Conservation (phyloP, 805 yeast species). For the Saturnispora saitoi region DNA sequence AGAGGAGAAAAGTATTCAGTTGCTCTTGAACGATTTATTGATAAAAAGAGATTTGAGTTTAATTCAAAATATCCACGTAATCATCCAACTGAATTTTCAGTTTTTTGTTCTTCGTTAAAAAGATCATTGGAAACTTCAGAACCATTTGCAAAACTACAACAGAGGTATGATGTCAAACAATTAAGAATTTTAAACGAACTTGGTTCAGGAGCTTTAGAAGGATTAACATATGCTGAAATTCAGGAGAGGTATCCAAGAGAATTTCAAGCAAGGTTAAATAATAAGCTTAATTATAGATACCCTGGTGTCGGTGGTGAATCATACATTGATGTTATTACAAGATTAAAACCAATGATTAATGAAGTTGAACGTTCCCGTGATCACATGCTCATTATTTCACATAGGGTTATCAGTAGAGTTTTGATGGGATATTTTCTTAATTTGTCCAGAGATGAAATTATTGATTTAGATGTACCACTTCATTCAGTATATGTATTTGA, state of each 20-base stretch:
- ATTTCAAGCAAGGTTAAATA: slow-evolving; percentile 62
- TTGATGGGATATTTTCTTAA: slow-evolving; percentile 84
- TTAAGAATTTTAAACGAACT: slow-evolving; percentile 91
- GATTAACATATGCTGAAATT: slow-evolving; percentile 86
- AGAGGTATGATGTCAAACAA: slow-evolving; percentile 64
- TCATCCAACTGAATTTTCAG: slow-evolving; percentile 38
- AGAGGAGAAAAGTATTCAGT: slow-evolving; percentile 70
- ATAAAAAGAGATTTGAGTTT: slow-evolving; percentile 60
- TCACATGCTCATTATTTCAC: slow-evolving; percentile 75
- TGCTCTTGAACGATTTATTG: slow-evolving; percentile 69
- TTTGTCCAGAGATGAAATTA: slow-evolving; percentile 67
- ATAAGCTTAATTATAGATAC: slow-evolving; percentile 79
- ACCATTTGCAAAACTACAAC: slow-evolving; percentile 55
- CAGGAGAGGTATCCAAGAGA: slow-evolving; percentile 66
- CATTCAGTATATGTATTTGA: slow-evolving; percentile 87
- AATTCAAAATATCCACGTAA: slow-evolving; percentile 50
- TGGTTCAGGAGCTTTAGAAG: slow-evolving; percentile 89
- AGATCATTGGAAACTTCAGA: slow-evolving; percentile 75
- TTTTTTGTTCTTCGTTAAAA: slow-evolving; percentile 84
- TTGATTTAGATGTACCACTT: slow-evolving; percentile 86
- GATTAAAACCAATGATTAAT: slow-evolving; percentile 82
- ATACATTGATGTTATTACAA: slow-evolving; percentile 83
- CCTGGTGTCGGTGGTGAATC: slow-evolving; percentile 98
- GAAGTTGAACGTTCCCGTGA: slow-evolving; percentile 90
- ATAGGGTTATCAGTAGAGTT: slow-evolving; percentile 84